These are phyloP conservation scores for Erythrobasidium yunnanense DNA, from an alignment of 768 basidiomycete genomes.

Conservation along the genomic window DNA sequence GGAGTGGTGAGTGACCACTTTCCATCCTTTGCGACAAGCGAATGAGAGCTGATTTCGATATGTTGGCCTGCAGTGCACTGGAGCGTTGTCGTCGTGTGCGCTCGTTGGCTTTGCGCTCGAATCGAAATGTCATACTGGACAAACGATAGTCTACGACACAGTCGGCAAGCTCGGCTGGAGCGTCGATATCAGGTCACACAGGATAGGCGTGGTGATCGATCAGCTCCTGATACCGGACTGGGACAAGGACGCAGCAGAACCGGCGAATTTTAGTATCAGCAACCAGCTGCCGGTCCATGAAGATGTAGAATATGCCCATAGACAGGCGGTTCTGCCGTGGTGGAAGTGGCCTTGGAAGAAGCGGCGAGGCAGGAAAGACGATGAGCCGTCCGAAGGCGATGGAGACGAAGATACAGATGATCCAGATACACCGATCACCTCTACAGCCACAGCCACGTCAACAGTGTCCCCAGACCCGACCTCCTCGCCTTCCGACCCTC, in stretches of 20 bases:
- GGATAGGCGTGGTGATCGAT: slow-evolving; percentile 35
- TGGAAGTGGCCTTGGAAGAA: slow-evolving; percentile 6
- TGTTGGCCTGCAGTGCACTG: slow-evolving; percentile 49
- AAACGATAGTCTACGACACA: slow-evolving; percentile 67
- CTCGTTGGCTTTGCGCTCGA: slow-evolving; percentile 80
- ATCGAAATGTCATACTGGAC: slow-evolving; percentile 75
- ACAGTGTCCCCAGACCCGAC: too few relatives aligned
- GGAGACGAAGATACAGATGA: not conserved
- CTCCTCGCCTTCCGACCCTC: not conserved
- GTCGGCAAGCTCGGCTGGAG: slow-evolving; percentile 69
- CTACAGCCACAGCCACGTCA: not conserved
- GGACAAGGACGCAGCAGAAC: slow-evolving; percentile 7
- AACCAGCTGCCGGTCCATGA: not conserved
- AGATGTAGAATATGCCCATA: not conserved
- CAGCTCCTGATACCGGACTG: slow-evolving; percentile 33
- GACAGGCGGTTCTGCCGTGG: not conserved
- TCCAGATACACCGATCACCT: not conserved
- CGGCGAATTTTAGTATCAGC: not conserved
- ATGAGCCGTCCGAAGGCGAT: not conserved
- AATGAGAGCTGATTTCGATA: not conserved
- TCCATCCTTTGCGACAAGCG: too few relatives aligned
- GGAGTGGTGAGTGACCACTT: not conserved
- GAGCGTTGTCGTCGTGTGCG: slow-evolving; percentile 63
- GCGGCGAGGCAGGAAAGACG: not conserved
- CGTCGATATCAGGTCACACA: slow-evolving; percentile 55